phyloP scores from a whole-genome alignment of 805 yeast genomes.

The Yarrowia sp. region DNA sequence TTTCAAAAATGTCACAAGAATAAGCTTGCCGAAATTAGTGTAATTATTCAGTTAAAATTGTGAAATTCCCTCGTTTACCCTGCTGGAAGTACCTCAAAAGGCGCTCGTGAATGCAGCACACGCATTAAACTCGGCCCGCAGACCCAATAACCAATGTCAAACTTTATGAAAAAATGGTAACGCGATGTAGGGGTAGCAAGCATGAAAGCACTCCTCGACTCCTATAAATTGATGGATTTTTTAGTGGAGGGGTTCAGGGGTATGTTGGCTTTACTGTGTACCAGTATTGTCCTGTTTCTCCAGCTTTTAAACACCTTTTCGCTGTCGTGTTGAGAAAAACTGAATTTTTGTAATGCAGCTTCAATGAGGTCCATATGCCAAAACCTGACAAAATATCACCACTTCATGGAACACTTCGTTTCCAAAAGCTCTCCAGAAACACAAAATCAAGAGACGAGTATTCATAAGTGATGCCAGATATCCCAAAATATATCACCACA shows the following conservation, averaged over 20 bases:
- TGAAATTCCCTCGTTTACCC: neutral
- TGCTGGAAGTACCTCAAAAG: neutral
- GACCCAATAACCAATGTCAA: neutral
- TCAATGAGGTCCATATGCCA: conserved; percentile 14
- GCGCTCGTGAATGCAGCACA: neutral
- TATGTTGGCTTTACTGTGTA: no score
- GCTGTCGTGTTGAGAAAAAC: neutral
- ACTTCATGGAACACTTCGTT: no score
- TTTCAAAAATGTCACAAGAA: neutral
- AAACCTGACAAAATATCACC: neutral
- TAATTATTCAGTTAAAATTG: neutral
- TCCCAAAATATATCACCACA: no score
- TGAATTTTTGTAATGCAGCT: conserved; percentile 6
- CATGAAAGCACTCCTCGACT: neutral
- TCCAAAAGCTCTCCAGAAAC: no score
- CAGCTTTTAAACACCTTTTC: neutral
- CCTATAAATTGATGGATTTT: no score
- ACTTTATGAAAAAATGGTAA: neutral
- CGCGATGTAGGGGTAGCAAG: conserved; percentile 24
- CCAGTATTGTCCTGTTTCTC: neutral
- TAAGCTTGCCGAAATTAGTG: no score
- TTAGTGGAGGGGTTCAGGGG: neutral
- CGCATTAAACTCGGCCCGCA: neutral
- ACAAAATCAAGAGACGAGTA: neutral
- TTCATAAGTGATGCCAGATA: no score